Conservation (phyloP, 1,284 basidiomycete species). For the Microbotryum lychnidis-dioicae region DNA sequence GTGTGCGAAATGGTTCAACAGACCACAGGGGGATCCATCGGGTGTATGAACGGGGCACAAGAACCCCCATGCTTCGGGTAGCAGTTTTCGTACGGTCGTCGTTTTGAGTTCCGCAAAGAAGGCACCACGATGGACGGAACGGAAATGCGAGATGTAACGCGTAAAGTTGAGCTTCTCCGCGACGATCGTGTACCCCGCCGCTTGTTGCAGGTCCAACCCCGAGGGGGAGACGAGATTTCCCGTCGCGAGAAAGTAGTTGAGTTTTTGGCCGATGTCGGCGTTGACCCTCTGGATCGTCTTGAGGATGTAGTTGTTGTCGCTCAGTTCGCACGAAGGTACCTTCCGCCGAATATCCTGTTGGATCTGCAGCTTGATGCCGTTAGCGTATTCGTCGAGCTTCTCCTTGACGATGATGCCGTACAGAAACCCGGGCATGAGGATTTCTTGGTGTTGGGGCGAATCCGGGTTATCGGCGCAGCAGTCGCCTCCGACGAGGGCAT, state of each 20-base stretch:
- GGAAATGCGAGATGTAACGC: conserved; percentile 96
- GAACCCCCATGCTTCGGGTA: conserved; percentile 99
- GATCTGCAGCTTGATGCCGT: conserved; percentile 65
- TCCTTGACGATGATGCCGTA: conserved; percentile 99
- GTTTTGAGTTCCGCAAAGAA: conserved; percentile 99
- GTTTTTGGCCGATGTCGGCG: conserved; percentile 82
- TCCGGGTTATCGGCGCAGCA: conserved; percentile 96
- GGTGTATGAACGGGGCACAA: conserved; percentile 98
- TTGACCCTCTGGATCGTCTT: conserved; percentile 71
- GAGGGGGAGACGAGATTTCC: conserved; percentile 92
- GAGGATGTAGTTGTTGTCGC: conserved; percentile 73
- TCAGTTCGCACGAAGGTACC: conserved; percentile 70
- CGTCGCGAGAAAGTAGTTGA: conserved; percentile 93
- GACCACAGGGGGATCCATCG: conserved; percentile 94
- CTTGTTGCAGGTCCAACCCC: conserved; percentile 94
- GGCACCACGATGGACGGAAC: conserved; percentile 96
- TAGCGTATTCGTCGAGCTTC: conserved; percentile 82
- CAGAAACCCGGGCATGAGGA: conserved; percentile 83
- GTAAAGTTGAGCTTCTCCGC: conserved; percentile 99
- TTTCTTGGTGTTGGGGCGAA: conserved; percentile 97
- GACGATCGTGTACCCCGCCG: conserved; percentile 94
- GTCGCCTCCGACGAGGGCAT: conserved; percentile 79
- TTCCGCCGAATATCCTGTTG: conserved; percentile 64
- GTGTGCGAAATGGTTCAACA: conserved; percentile 93
- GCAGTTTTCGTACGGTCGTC: conserved; percentile 89